Conservation (phyloP, 305 asterid species). For the Solanum hybrid region DNA sequence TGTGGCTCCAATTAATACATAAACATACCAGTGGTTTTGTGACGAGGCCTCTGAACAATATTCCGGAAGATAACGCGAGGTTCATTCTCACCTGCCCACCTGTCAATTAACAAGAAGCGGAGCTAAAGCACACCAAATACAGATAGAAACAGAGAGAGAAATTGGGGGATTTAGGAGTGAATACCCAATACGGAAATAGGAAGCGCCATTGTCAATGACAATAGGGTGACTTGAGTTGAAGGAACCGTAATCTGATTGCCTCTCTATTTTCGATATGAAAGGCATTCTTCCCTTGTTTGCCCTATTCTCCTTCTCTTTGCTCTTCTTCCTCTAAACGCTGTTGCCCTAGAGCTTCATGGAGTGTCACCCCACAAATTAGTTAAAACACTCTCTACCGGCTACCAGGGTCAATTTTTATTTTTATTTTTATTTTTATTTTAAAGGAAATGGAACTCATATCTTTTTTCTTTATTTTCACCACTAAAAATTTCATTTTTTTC, state of each 20-base stretch:
- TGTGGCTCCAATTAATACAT: neutral
- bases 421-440: too few species aligned
- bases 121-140: neutral
- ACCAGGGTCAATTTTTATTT: neutral
- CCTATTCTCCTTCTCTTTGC: neutral
- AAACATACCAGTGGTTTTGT: slow-evolving; percentile 67
- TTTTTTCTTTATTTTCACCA: neutral
- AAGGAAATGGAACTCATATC: neutral
- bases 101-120: slow-evolving; percentile 17
- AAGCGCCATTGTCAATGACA: slow-evolving; percentile 94
- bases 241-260: slow-evolving; percentile 76
- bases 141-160: neutral
- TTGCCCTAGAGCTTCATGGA: neutral
- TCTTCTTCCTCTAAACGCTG: neutral
- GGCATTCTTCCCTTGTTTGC: slow-evolving; percentile 47
- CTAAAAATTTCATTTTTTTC: too few species aligned
- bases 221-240: slow-evolving; percentile 64
- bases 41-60: slow-evolving; percentile 98
- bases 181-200: slow-evolving; percentile 95
- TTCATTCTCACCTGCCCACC: slow-evolving; percentile 95
- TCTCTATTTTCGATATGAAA: slow-evolving; percentile 59
- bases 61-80: slow-evolving; percentile 93
- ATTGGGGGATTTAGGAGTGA: slow-evolving; percentile 15
- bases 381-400: neutral
- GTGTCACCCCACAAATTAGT: neutral